Evolutionary conservation across 768 basidiomycete species (phyloP).

Genomic region (Hortiboletus campestris): DNA sequence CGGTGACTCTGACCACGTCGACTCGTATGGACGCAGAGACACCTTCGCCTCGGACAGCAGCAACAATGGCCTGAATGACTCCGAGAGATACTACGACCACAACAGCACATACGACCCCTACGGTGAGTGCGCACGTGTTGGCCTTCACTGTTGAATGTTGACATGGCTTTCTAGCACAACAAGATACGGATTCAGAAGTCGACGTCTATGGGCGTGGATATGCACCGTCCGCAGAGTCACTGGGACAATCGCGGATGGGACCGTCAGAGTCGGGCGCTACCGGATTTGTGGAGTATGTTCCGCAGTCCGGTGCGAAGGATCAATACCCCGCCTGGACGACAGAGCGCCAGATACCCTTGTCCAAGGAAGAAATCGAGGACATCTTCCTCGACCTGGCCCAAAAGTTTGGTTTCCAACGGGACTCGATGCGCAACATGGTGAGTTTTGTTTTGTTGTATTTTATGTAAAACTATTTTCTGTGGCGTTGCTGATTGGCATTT

Average conservation of each 20-base stretch:
- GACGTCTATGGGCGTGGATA: conserved; percentile 71
- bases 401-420: conserved; percentile 98
- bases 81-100: conserved; percentile 62
- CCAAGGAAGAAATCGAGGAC: conserved; percentile 99
- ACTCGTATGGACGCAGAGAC: conserved; percentile 60
- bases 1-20: conserved; percentile 70
- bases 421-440: conserved; percentile 95
- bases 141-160: conserved; percentile 7
- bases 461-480: background rate
- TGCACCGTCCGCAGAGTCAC: conserved; percentile 70
- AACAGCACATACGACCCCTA: conserved; percentile 62
- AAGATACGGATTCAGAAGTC: conserved; percentile 83
- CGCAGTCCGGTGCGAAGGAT: conserved; percentile 60
- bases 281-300: conserved; percentile 63
- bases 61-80: conserved; percentile 46
- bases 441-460: conserved; percentile 19
- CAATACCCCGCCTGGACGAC: conserved; percentile 93
- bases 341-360: conserved; percentile 92
- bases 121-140: conserved; percentile 38
- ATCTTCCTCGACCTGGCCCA: conserved; percentile 96
- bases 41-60: conserved; percentile 72
- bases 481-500: conserved; percentile 7
- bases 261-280: conserved; percentile 70
- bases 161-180: conserved; percentile 48
- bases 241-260: conserved; percentile 59